Base-by-base conservation (phyloP, 257 asterid genomes). In the Ocimum tenuiflorum region DNA sequence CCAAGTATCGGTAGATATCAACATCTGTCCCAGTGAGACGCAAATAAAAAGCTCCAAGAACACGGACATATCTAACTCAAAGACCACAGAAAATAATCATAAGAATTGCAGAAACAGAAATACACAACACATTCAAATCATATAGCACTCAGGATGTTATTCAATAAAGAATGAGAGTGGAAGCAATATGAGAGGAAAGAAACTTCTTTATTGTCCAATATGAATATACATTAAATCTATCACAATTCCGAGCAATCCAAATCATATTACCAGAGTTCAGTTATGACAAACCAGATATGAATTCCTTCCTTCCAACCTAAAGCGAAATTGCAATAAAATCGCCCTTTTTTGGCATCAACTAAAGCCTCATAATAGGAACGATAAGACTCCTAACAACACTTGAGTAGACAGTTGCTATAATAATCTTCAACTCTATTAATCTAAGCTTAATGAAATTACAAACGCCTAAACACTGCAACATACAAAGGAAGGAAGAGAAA, bases 11-110 rank as follows among this genome's bases (percentile, higher is more conserved):
- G 70, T 88, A 94, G 3, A 90, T 82, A 75, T 94, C 99, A 48
- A 90, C 65, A 69, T 90, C 99, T 0, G 85, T 94, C 64, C 94
- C 99, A 0, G 99, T 92, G 62, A 89, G 87, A 15, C 99, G 84
- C 80, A 92, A 75, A 83, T 92, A 92, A 70, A 92, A 92, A 18
- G 97, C 99, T 20, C 97, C 99, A 65, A 94, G 95, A 36, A 75
- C 84, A 35, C 97, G 91, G 24, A 94, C 99, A 71, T 89, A 89
- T 70, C 96, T 83, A 71, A 47, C 52, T 7, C 27, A 74, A 41
- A 59, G 42, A 51, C 56, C 12, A 43, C 24, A 20, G n/a, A 33
- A 29, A 24, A 42, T 13, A 20, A 53, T 36, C 8, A 11, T 20
- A 36, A 3, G 19, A n/a, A 24, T 19, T 43, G 58, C 53, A 67